Evolutionary conservation across 345 rosid genomes (phyloP).

Genomic region (Trapa bicornis): DNA sequence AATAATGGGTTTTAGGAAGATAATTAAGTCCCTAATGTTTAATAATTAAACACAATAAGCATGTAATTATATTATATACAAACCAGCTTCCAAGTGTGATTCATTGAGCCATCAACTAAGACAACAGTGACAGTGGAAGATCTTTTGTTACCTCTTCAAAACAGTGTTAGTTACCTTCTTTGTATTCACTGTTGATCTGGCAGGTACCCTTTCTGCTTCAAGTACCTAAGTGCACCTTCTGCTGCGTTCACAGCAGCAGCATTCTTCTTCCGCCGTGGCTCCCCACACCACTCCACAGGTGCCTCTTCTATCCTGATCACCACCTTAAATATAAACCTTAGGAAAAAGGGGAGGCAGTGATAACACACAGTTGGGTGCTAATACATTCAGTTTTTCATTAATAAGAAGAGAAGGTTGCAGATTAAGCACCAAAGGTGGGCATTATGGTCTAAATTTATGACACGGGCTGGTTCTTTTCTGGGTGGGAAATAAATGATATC

Average conservation of each 20-base stretch:
- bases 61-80: too few species aligned
- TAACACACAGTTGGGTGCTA: not conserved
- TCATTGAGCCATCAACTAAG: too few species aligned
- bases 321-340: constrained; percentile 64
- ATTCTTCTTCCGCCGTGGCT: constrained; percentile 44
- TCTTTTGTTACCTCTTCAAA: not conserved
- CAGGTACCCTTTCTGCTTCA: constrained; percentile 36
- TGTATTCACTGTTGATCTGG: not conserved
- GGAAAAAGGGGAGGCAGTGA: not conserved
- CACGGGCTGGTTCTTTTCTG: too few species aligned
- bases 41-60: too few species aligned
- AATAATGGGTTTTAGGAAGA: too few species aligned
- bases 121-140: not conserved
- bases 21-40: too few species aligned
- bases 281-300: constrained; percentile 45
- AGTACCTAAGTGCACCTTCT: constrained; percentile 65
- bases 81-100: too few species aligned
- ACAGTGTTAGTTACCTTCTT: not conserved
- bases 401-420: not conserved
- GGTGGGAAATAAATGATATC: not conserved
- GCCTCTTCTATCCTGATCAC: constrained; percentile 43
- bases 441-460: not conserved
- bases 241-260: constrained; percentile 80
- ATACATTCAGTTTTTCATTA: not conserved
- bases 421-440: not conserved